Evolutionary conservation across 148 eudicot genomes (phyloP), one percentile per base, ranked within the genome.

Genomic region (Persicaria tinctoria): DNA sequence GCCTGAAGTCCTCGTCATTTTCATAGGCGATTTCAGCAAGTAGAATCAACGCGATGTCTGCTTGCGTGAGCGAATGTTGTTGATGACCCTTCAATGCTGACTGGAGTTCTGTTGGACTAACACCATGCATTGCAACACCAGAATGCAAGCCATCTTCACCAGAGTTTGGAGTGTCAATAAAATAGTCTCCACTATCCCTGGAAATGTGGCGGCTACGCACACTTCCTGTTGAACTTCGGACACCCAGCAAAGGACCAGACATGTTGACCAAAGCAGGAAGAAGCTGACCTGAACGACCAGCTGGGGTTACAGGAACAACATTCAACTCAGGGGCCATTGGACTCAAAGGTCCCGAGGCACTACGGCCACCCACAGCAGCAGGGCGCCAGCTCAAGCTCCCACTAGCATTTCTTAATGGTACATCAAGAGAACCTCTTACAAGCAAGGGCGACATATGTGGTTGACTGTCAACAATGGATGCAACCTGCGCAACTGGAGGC

Each of bases 401-500:
- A 62, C 99, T 95, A 44, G 88, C 81, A 44, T 89, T 95, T 84
- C 97, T 84, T 8, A 90, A 81, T 6, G 99, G 97, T 66, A 90
- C 97, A 75, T 95, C 99, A 41, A 94, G 90, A 76, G 98, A 94
- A 41, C 99, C 99, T 59, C 99, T 89, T 27, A 95, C 99, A 38
- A 95, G 93, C 80, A 95, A 83, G 57, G 99, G 99, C 41, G 99
- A 95, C 99, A 95, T 95, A 72, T 95, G 99, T 72, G 99, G 97
- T 78, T 92, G 99, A 70, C 80, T 89, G 75, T 95, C 99, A 46
- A 83, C 85, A 55, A 87, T 83, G 57, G 97, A 88, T 46, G 86
- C 70, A 53, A 84, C 78, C 77, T 90, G 97, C 16, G 94, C 80
- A 73, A 83, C 91, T 4, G 92, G 68, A 41, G 97, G 93, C 8